Evolutionary conservation across 805 yeast genomes (phyloP).

Genomic region (Ogataea pignaliae): DNA sequence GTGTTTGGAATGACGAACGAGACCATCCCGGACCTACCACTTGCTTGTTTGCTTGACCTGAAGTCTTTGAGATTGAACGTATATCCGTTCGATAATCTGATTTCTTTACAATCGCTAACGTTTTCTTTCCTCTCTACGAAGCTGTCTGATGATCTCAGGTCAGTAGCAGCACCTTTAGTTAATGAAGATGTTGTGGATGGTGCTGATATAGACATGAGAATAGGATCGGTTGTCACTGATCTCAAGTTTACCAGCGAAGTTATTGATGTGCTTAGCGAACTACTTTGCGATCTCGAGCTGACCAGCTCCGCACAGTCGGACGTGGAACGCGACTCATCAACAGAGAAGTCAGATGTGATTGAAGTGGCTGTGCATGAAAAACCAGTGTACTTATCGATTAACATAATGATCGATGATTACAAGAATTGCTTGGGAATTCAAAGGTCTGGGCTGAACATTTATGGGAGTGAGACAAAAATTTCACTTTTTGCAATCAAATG

Average conservation of each 20-base stretch:
- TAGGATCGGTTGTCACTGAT: constrained; percentile 14
- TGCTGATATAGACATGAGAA: constrained; percentile 15
- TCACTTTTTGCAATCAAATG: constrained; percentile 15
- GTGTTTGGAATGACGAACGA: constrained; percentile 38
- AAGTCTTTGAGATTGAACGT: constrained; percentile 16
- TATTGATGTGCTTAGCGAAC: too few species aligned
- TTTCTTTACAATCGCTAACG: constrained; percentile 11
- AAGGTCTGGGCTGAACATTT: constrained; percentile 10
- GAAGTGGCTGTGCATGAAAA: neutral
- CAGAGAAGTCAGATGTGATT: neutral
- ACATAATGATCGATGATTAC: constrained; percentile 16
- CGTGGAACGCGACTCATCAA: neutral
- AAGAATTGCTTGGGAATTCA: constrained; percentile 20
- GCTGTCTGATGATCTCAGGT: constrained; percentile 10
- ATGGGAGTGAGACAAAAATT: constrained; percentile 17
- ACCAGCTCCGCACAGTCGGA: neutral
- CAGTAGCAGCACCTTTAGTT: constrained; percentile 12
- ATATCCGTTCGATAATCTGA: constrained; percentile 17
- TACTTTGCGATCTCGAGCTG: neutral
- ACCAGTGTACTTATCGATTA: constrained; percentile 17
- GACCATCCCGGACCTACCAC: neutral
- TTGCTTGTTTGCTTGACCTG: constrained; percentile 8
- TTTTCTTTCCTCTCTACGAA: constrained; percentile 9
- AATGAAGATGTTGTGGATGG: constrained; percentile 15
- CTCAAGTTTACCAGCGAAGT: constrained; percentile 4